phyloP scores from a whole-genome alignment of 2,329 filamentous ascomycete genomes.

The Elsinoe fawcettii region DNA sequence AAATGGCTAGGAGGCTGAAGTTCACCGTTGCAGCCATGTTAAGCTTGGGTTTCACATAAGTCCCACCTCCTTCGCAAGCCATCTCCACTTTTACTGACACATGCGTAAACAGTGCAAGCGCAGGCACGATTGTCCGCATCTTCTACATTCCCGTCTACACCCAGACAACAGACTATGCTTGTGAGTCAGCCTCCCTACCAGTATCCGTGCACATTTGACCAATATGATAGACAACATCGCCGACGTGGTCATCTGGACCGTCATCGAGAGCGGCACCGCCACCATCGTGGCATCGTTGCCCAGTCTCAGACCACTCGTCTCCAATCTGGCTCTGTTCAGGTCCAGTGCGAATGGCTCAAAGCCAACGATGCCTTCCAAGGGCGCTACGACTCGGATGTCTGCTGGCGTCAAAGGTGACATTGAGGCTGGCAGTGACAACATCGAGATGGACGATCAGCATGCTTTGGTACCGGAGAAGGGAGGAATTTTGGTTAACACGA shows the following conservation, averaged over 20 bases:
- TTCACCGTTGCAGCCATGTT: slow-evolving; percentile 10
- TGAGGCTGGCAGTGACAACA: too few species aligned
- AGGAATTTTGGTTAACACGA: too few species aligned
- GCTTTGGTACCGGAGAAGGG: too few species aligned
- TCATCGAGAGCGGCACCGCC: slow-evolving; percentile 13
- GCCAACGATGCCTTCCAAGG: too few species aligned
- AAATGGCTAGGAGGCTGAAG: slow-evolving; percentile 14
- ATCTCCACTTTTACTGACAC: slow-evolving; percentile 20
- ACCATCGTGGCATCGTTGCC: slow-evolving; percentile 1
- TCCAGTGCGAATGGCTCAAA: too few species aligned
- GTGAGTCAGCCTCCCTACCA: not conserved
- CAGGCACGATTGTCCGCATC: slow-evolving; percentile 12
- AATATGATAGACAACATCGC: not conserved
- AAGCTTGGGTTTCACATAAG: slow-evolving; percentile 14
- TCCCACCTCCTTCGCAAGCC: slow-evolving; percentile 29
- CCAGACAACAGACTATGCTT: not conserved
- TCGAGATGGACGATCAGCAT: too few species aligned
- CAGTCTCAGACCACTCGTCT: too few species aligned
- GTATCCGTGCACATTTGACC: not conserved
- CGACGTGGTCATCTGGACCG: slow-evolving; percentile 10
- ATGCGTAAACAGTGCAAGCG: slow-evolving; percentile 6
- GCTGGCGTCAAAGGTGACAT: too few species aligned
- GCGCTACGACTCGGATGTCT: too few species aligned
- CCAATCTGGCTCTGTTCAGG: too few species aligned
- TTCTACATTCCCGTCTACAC: slow-evolving; percentile 9